Percentiles rank a stretch among this genome's conserved stretches.
Evolutionary conservation across 23 red algal species (phyloP).

Genomic region (Cyanidioschyzon merolae): DNA sequence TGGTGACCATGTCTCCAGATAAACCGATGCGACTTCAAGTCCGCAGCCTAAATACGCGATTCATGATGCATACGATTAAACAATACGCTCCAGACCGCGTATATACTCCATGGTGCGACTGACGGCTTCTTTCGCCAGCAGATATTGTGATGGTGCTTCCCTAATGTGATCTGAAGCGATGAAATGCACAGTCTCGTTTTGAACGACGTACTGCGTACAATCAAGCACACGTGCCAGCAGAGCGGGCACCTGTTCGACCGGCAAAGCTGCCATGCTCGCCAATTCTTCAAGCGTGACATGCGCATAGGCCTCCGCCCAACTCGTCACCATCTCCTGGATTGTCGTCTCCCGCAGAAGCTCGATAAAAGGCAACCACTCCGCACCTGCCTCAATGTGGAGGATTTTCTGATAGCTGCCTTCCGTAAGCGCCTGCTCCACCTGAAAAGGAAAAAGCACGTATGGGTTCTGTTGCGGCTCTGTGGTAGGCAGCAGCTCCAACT

Average conservation of each 20-base stretch:
- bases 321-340: background rate
- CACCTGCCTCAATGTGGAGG: background rate
- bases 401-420: background rate
- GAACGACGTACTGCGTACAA: background rate
- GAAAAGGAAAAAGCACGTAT: background rate
- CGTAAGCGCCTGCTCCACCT: conserved; percentile 10
- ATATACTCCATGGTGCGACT: conserved; percentile 4
- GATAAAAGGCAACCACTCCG: conserved; percentile 3
- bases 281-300: background rate
- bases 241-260: background rate
- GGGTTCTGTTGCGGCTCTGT: conserved; percentile 19
- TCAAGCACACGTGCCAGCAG: background rate
- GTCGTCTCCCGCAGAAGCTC: conserved; percentile 10
- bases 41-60: too few relatives aligned
- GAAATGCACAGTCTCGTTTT: background rate
- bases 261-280: background rate
- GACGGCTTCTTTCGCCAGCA: background rate
- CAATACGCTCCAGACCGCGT: background rate
- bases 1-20: too few relatives aligned
- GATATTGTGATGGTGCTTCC: background rate
- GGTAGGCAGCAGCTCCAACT: conserved; percentile 67
- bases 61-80: background rate
- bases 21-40: too few relatives aligned
- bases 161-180: background rate
- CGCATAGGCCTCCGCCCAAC: background rate